Base-by-base conservation (phyloP, 345 rosid genomes). In the Crucihimalaya himalaica region DNA sequence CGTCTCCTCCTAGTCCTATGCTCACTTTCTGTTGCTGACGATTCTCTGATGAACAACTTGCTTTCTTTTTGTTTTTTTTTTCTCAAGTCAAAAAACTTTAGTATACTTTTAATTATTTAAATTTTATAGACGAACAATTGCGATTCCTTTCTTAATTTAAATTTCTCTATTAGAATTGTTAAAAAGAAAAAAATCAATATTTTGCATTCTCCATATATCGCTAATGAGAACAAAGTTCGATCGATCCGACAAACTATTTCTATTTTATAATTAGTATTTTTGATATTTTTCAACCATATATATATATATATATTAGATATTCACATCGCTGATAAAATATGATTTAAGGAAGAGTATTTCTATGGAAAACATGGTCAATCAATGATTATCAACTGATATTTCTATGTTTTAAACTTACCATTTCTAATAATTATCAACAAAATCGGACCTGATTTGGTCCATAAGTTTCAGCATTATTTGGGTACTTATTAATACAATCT, bases 1-100 rank as follows among this genome's bases (percentile, higher is more conserved):
- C 37, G 55, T 20, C 63, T 53, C 70, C 54, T 63, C 37, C 12
- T 54, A 32, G 54, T 63, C 37, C 12, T 54, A 32, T 54, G 16
- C 65, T 53, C 39, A 23, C 71, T 63, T 73, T 73, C 71, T 43
- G 63, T 54, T 73, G 64, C 34, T 63, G 56, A 73, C 64, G 64
- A 73, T 73, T 73, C 77, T 63, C 37, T 42, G 27, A 29, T 72
- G 25, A 29, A 20, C 63, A 61, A 63, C 70, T 53, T 63, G 63
- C 40, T 53, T 10, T 7, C 5, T 37, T 64, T 29, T 35, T 61
- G 1, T 40, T 61, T 20, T 29, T 23, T 3, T 60, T 37, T 51
- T 51, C 31, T 71, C 23, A 18, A 11, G 35, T 34, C 8, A 13
- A 48, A 1, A 31, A 15, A 46, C 21, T 27, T 50, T 35, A n/a